Evolutionary conservation across 2,329 filamentous ascomycete species (phyloP).

Genomic region (Ilyonectria destructans): DNA sequence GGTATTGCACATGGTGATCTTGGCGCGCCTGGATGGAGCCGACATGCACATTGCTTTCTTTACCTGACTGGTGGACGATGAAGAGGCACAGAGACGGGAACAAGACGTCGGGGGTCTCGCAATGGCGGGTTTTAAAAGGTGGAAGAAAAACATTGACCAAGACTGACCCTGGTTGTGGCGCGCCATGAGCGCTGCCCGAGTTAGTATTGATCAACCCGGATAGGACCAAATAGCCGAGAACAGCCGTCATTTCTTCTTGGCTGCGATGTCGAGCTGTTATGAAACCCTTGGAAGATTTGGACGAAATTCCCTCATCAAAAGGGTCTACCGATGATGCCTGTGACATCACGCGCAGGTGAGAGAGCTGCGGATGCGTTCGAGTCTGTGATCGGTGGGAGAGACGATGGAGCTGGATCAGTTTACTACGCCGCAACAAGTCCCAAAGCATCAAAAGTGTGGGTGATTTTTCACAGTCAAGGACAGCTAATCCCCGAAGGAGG

Average conservation of each 20-base stretch:
- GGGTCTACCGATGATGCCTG: too few relatives aligned
- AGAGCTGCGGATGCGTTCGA: too few relatives aligned
- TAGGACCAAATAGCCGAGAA: background rate
- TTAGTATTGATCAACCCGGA: background rate
- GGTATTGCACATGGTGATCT: background rate
- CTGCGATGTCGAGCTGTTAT: background rate
- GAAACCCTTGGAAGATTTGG: background rate
- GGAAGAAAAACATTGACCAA: background rate
- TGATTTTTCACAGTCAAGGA: too few relatives aligned
- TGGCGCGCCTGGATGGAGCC: background rate
- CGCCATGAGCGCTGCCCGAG: background rate
- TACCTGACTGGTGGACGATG: slow-evolving; percentile 1
- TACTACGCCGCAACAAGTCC: too few relatives aligned
- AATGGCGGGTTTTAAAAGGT: slow-evolving; percentile 10
- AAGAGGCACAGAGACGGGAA: background rate
- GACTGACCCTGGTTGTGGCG: background rate
- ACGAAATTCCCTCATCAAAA: background rate
- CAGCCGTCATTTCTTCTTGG: background rate
- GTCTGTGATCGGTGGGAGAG: too few relatives aligned
- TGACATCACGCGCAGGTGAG: too few relatives aligned
- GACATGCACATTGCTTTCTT: slow-evolving; percentile 4
- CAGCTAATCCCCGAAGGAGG: too few relatives aligned
- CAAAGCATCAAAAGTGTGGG: too few relatives aligned
- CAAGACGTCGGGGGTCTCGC: background rate
- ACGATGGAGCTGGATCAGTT: too few relatives aligned